Conservation (phyloP, 352 stramenopile genomes). For the Globisporangium apiculatum region DNA sequence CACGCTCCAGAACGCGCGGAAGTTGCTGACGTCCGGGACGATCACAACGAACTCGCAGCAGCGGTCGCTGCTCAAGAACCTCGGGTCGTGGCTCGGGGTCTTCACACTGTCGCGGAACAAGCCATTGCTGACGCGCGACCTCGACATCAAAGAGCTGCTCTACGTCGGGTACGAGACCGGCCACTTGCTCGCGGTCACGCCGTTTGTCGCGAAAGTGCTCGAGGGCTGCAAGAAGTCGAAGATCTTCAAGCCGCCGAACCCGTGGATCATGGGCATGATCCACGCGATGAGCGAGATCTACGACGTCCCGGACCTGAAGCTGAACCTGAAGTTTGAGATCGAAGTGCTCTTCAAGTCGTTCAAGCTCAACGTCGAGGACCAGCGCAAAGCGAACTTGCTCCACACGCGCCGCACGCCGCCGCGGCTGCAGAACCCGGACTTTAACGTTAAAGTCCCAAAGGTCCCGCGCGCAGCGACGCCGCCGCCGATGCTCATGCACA, state of each 20-base stretch:
- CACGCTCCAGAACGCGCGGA: constrained; percentile 94
- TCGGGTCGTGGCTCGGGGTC: constrained; percentile 97
- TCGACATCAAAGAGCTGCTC: constrained; percentile 98
- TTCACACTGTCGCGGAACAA: constrained; percentile 98
- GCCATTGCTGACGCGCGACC: constrained; percentile 95
- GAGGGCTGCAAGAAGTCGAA: constrained; percentile 96
- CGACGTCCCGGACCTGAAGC: constrained; percentile 98
- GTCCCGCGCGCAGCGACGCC: constrained; percentile 46
- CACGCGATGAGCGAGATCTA: constrained; percentile 97
- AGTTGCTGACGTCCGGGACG: constrained; percentile 94
- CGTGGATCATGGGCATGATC: constrained; percentile 99
- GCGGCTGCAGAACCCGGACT: constrained; percentile 97
- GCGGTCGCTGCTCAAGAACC: constrained; percentile 97
- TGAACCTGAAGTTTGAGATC: constrained; percentile 99
- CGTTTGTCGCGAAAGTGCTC: constrained; percentile 98
- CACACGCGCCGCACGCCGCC: constrained; percentile 84
- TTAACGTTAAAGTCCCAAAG: constrained; percentile 94
- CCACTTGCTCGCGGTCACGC: constrained; percentile 96
- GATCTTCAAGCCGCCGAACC: constrained; percentile 98
- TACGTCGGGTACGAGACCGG: constrained; percentile 94
- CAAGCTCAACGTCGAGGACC: constrained; percentile 95
- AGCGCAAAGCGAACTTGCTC: constrained; percentile 91
- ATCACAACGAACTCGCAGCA: constrained; percentile 98
- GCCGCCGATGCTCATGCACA: constrained; percentile 32
- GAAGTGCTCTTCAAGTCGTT: constrained; percentile 99